Conservation (phyloP, 805 yeast species). For the Cyberlindnera galapagoensis region DNA sequence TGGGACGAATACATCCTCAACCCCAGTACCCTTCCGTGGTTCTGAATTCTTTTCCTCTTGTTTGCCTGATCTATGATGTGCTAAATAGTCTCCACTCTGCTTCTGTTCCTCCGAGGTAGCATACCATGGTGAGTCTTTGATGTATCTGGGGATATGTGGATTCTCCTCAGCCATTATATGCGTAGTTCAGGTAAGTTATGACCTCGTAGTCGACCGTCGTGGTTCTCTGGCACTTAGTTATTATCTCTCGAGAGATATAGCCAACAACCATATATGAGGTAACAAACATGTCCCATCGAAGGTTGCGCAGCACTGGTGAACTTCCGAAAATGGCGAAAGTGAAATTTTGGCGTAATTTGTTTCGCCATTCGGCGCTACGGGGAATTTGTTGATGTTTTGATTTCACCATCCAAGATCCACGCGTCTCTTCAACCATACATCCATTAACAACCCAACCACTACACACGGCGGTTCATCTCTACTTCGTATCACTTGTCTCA, state of each 20-base stretch:
- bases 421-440: slow-evolving; percentile 1
- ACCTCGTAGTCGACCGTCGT: too few species aligned
- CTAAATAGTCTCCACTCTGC: slow-evolving; percentile 35
- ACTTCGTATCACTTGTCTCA: too few species aligned
- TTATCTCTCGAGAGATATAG: too few species aligned
- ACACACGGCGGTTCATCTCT: too few species aligned
- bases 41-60: slow-evolving; percentile 33
- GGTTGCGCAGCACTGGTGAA: background rate
- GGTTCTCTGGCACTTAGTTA: too few species aligned
- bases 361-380: background rate
- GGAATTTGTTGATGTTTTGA: slow-evolving; percentile 13
- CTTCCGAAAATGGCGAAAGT: slow-evolving; percentile 1
- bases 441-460: background rate
- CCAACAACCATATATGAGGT: too few species aligned
- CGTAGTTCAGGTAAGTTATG: too few species aligned
- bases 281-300: too few species aligned
- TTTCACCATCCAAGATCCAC: slow-evolving; percentile 6
- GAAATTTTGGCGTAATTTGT: background rate
- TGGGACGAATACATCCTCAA: slow-evolving; percentile 40
- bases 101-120: slow-evolving; percentile 18
- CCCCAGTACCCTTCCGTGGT: slow-evolving; percentile 52
- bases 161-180: slow-evolving; percentile 18
- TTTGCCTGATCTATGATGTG: slow-evolving; percentile 45
- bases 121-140: slow-evolving; percentile 37
- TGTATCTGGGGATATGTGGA: slow-evolving; percentile 35